Percentiles rank a stretch among this genome's conserved stretches.
Evolutionary conservation across 108 stramenopile genomes (phyloP).

Genomic region (Cyclotella baltica): DNA sequence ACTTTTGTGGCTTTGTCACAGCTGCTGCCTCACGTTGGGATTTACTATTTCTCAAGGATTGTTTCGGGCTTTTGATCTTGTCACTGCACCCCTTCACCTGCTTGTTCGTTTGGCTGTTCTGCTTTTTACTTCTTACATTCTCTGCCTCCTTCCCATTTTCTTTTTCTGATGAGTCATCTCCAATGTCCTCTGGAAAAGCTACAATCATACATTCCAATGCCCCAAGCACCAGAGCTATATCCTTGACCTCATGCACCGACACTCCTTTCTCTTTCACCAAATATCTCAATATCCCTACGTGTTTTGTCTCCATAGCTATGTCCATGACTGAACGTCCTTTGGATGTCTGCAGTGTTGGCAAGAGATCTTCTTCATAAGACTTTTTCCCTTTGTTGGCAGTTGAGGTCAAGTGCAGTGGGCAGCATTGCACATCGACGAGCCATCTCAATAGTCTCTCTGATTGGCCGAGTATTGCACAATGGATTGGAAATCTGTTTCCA

Average conservation of each 20-base stretch:
- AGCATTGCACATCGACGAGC: conserved; percentile 84
- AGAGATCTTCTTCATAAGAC: conserved; percentile 33
- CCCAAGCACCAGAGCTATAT: conserved; percentile 61
- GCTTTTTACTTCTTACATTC: neutral
- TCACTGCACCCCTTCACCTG: neutral
- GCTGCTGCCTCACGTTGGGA: neutral
- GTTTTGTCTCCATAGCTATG: conserved; percentile 70
- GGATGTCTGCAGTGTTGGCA: conserved; percentile 66
- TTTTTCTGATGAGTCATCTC: neutral
- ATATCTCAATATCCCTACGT: conserved; percentile 76
- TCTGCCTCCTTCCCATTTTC: neutral
- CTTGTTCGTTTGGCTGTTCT: neutral
- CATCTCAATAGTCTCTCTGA: conserved; percentile 78
- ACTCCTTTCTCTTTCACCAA: conserved; percentile 74
- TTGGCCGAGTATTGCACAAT: conserved; percentile 82
- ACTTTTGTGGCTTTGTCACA: neutral
- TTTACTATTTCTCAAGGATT: neutral
- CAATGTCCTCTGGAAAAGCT: conserved; percentile 24
- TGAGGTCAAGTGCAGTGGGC: conserved; percentile 68
- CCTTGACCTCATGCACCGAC: conserved; percentile 74
- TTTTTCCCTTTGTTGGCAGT: conserved; percentile 47
- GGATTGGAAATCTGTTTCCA: conserved; percentile 68
- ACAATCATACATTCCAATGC: conserved; percentile 69
- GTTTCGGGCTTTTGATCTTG: neutral
- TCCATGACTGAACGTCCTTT: conserved; percentile 76